phyloP scores from a whole-genome alignment of 306 rosid species.

The Cucurbita maxima region DNA sequence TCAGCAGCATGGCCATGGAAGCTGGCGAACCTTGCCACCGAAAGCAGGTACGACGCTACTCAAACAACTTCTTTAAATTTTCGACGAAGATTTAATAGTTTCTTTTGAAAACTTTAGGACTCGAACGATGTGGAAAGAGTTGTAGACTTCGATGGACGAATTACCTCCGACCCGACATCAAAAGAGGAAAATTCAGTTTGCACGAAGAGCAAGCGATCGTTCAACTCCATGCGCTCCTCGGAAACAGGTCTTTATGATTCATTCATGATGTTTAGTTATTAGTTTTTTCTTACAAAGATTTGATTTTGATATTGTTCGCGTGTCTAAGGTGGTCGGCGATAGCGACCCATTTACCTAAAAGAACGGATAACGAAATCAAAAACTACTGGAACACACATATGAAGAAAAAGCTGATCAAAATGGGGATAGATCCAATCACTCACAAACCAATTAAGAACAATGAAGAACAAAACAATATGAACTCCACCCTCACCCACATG shows the following conservation, averaged over 20 bases:
- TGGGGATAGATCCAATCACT: conserved; percentile 93
- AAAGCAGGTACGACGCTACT: conserved; percentile 51
- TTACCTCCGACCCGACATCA: conserved; percentile 88
- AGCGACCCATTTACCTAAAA: conserved; percentile 82
- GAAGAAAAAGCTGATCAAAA: conserved; percentile 73
- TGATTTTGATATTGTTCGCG: not conserved
- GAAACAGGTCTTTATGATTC: conserved; percentile 52
- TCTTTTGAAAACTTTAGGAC: conserved; percentile 24
- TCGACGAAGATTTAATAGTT: not conserved
- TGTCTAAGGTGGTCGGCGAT: conserved; percentile 88
- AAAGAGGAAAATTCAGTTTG: conserved; percentile 89
- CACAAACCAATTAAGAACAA: conserved; percentile 51
- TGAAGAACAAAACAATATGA: conserved; percentile 7
- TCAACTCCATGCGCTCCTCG: conserved; percentile 91
- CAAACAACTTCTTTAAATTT: not conserved
- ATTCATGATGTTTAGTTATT: not conserved
- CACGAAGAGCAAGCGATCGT: conserved; percentile 93
- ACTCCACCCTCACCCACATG: conserved; percentile 61
- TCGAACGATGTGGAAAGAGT: conserved; percentile 93
- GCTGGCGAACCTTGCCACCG: conserved; percentile 94
- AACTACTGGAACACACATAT: conserved; percentile 96
- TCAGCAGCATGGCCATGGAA: conserved; percentile 95
- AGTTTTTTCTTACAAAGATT: not conserved
- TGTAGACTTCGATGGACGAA: conserved; percentile 96
- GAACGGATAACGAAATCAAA: conserved; percentile 92